Percentiles rank a stretch among this genome's conserved stretches.
These are phyloP conservation scores for Populus tomentosa DNA, from an alignment of 441 rosid genomes.

Conservation along the genomic window DNA sequence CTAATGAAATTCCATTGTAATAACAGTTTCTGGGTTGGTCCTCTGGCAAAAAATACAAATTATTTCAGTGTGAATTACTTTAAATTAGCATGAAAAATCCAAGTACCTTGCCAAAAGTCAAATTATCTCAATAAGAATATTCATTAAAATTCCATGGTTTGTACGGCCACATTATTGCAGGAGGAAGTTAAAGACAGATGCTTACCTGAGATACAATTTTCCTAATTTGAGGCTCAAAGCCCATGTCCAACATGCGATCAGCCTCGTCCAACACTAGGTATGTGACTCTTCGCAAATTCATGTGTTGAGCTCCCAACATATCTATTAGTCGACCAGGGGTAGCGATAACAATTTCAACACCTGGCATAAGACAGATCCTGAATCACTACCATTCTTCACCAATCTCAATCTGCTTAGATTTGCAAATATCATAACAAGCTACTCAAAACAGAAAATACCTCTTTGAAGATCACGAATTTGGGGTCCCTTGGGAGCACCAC, in stretches of 20 bases:
- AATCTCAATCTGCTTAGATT: constrained; percentile 2
- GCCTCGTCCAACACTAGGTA: constrained; percentile 98
- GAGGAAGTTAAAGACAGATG: not conserved
- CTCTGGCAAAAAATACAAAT: not conserved
- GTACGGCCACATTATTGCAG: not conserved
- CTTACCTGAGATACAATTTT: constrained; percentile 80
- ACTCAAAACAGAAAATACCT: constrained; percentile 42
- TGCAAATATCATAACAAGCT: not conserved
- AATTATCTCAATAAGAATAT: not conserved
- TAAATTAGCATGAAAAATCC: too few species aligned
- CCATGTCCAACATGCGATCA: constrained; percentile 99
- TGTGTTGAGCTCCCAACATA: constrained; percentile 85
- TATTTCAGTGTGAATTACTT: not conserved
- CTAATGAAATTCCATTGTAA: not conserved
- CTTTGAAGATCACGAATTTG: constrained; percentile 92
- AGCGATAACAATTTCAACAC: constrained; percentile 94
- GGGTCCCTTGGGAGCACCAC: constrained; percentile 98
- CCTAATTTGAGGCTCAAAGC: constrained; percentile 98
- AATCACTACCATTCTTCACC: constrained; percentile 1
- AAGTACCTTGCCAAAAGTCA: not conserved
- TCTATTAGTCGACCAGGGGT: constrained; percentile 98
- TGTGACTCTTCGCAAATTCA: constrained; percentile 83
- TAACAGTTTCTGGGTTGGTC: not conserved
- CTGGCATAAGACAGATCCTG: constrained; percentile 28
- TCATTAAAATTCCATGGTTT: not conserved